A percentile compares a stretch with the other conserved stretches of the same genome.
phyloP scores from a whole-genome alignment of 805 yeast species.

The Candida nemodendra region DNA sequence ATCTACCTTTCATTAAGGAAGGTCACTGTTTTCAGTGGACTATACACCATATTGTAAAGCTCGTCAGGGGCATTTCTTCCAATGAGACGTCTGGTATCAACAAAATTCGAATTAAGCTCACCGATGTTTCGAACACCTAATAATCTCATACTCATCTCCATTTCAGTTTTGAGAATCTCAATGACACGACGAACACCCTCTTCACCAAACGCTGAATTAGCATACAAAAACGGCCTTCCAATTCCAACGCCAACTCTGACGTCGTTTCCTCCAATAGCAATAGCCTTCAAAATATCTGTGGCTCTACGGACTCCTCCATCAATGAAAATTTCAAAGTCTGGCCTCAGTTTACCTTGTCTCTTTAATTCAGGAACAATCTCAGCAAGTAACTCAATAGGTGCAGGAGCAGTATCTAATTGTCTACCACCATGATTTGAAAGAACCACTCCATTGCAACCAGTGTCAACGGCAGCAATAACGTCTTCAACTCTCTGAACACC shows the following conservation, averaged over 20 bases:
- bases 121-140: conserved; percentile 65
- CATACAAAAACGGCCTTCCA: conserved; percentile 66
- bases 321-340: conserved; percentile 55
- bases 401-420: conserved; percentile 78
- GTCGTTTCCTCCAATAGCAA: conserved; percentile 68
- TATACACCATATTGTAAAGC: conserved; percentile 30
- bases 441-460: conserved; percentile 76
- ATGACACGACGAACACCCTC: conserved; percentile 60
- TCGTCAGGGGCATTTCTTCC: conserved; percentile 34
- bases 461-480: conserved; percentile 66
- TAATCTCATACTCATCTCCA: conserved; percentile 75
- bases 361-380: conserved; percentile 58
- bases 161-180: conserved; percentile 64
- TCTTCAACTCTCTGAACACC: conserved; percentile 87
- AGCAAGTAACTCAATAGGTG: conserved; percentile 72
- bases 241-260: conserved; percentile 71
- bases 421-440: conserved; percentile 89
- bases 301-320: conserved; percentile 75
- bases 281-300: conserved; percentile 62
- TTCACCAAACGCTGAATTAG: conserved; percentile 63
- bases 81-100: conserved; percentile 48
- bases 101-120: conserved; percentile 56
- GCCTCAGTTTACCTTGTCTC: conserved; percentile 43
- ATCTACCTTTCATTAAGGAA: conserved; percentile 33
- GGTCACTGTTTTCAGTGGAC: conserved; percentile 29